A percentile compares a stretch with the other conserved stretches of the same genome.
Conservation (phyloP, 805 yeast species). For the Wickerhamomyces ciferrii region DNA sequence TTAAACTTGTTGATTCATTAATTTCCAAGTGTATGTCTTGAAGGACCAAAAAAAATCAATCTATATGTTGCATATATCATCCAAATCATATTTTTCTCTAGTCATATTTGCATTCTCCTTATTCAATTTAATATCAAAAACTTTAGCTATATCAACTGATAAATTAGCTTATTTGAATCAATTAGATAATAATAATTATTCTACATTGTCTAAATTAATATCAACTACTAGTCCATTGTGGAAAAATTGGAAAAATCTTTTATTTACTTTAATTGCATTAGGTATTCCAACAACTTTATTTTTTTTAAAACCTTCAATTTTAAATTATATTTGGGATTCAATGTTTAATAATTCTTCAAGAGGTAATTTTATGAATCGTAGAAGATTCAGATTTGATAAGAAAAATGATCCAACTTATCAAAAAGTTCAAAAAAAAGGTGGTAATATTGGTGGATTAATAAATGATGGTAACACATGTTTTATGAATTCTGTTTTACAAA, state of each 20-base stretch:
- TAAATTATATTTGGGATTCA: background rate
- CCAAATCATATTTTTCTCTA: background rate
- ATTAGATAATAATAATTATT: background rate
- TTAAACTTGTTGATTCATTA: too few species aligned
- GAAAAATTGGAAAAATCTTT: background rate
- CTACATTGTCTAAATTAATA: background rate
- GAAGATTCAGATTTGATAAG: conserved; percentile 1
- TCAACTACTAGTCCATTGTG: background rate
- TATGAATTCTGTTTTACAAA: conserved; percentile 87
- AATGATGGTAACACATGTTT: conserved; percentile 95
- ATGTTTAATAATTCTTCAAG: background rate
- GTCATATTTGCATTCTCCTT: background rate
- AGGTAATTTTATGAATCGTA: conserved; percentile 2
- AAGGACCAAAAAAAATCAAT: background rate
- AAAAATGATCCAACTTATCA: conserved; percentile 13
- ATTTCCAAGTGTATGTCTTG: too few species aligned
- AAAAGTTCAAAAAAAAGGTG: conserved; percentile 55
- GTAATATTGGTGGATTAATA: conserved; percentile 76
- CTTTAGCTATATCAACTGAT: background rate
- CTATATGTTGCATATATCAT: background rate
- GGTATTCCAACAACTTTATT: conserved; percentile 1
- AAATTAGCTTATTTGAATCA: background rate
- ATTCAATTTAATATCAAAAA: background rate
- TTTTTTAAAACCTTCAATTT: background rate
- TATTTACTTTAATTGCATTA: conserved; percentile 1